Conservation (phyloP, 2,329 filamentous ascomycete genomes). For the Colletotrichum sp. region DNA sequence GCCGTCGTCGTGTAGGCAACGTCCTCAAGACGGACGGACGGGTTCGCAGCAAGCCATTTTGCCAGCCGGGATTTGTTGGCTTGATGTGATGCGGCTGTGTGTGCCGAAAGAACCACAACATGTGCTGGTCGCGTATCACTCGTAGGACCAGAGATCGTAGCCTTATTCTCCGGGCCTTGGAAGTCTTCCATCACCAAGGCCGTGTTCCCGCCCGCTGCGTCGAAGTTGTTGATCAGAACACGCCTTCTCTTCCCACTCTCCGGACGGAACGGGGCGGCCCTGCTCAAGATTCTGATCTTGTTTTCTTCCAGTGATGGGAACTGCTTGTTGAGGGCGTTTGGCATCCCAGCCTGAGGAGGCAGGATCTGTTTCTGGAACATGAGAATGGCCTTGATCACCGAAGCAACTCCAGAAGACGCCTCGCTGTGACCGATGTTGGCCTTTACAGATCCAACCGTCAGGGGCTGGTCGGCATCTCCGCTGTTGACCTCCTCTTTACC, state of each 20-base stretch:
- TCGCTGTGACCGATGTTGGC: constrained; percentile 24
- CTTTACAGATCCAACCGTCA: constrained; percentile 19
- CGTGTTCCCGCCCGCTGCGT: constrained; percentile 32
- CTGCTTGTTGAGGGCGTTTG: background rate
- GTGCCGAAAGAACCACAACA: background rate
- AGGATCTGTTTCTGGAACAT: constrained; percentile 33
- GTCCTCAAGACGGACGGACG: background rate
- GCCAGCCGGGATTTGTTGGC: background rate
- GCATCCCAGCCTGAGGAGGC: constrained; percentile 27
- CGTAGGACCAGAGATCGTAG: too few species aligned
- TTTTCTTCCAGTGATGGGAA: background rate
- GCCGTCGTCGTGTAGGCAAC: constrained; percentile 3
- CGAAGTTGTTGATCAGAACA: constrained; percentile 41
- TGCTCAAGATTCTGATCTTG: background rate
- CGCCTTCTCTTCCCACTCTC: constrained; percentile 5
- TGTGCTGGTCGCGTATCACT: background rate
- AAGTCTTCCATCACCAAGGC: constrained; percentile 25
- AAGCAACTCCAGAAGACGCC: constrained; percentile 29
- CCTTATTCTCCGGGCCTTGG: background rate
- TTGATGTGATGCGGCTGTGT: background rate
- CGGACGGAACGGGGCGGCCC: background rate
- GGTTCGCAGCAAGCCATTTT: background rate
- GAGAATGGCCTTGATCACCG: constrained; percentile 35
- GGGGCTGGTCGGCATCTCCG: background rate
- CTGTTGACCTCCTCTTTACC: background rate